Evolutionary conservation across 2,329 filamentous ascomycete species (phyloP).

Genomic region (Fusarium compactum): DNA sequence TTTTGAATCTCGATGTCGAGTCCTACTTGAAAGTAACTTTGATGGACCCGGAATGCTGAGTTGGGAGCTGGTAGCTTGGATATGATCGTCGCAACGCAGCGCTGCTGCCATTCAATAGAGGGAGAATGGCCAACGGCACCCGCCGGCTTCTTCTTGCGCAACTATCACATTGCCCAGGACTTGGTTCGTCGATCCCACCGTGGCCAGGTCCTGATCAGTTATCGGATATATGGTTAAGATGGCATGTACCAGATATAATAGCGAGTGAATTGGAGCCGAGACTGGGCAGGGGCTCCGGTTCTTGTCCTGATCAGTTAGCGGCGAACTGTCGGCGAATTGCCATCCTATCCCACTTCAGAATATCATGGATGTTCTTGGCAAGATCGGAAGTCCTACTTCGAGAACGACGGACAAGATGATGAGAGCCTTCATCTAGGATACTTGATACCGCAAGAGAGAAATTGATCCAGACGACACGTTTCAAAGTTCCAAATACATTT

Average conservation of each 20-base stretch:
- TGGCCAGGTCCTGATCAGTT: not conserved
- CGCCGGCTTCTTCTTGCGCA: fast-evolving
- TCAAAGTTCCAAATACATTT: too few relatives aligned
- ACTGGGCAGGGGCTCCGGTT: fast-evolving
- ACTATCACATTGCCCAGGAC: too few relatives aligned
- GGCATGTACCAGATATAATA: fast-evolving
- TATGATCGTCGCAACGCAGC: not conserved
- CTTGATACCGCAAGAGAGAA: too few relatives aligned
- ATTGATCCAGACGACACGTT: too few relatives aligned
- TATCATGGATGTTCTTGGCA: too few relatives aligned
- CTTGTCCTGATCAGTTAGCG: not conserved
- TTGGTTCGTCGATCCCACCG: not conserved
- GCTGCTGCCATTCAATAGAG: not conserved
- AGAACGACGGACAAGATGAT: too few relatives aligned
- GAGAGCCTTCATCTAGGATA: too few relatives aligned
- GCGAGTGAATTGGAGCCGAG: not conserved
- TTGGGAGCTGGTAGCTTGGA: not conserved
- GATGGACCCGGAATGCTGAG: not conserved
- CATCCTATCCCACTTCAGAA: too few relatives aligned
- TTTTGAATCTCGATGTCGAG: not conserved
- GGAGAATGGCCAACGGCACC: not conserved
- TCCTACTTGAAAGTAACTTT: not conserved
- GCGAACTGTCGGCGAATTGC: too few relatives aligned
- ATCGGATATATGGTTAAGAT: not conserved
- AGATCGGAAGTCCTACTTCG: too few relatives aligned